Evolutionary conservation across 345 rosid species (phyloP).

Genomic region (Firmiana major): DNA sequence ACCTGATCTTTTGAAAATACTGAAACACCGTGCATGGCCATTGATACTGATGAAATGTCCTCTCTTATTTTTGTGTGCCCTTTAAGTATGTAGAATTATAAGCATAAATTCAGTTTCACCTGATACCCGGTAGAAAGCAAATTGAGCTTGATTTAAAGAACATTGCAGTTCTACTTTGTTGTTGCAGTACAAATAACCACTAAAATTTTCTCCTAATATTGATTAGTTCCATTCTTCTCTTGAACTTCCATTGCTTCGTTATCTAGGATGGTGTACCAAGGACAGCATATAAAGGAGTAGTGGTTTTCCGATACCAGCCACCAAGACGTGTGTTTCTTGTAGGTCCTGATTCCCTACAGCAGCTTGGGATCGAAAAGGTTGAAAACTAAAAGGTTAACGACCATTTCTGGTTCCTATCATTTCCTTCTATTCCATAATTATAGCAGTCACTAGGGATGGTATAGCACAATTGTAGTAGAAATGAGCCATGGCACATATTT

Average conservation of each 20-base stretch:
- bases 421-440: background rate
- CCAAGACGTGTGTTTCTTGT: slow-evolving; percentile 68
- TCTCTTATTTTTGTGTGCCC: background rate
- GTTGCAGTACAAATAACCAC: background rate
- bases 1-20: background rate
- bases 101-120: background rate
- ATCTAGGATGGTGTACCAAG: slow-evolving; percentile 93
- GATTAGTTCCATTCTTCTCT: background rate
- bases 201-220: background rate
- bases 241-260: background rate
- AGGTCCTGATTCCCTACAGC: slow-evolving; percentile 57
- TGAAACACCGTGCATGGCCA: background rate
- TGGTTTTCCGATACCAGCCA: slow-evolving; percentile 68
- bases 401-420: background rate
- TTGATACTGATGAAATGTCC: background rate
- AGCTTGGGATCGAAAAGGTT: slow-evolving; percentile 58
- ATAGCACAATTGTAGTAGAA: background rate
- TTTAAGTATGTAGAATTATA: background rate
- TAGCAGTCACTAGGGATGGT: background rate
- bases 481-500: background rate
- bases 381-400: slow-evolving; percentile 20
- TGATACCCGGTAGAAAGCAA: background rate
- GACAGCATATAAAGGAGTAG: slow-evolving; percentile 89
- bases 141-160: background rate
- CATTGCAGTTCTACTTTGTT: background rate